Conservation (phyloP, 2,329 filamentous ascomycete genomes). For the Sporothrix variecibatus region DNA sequence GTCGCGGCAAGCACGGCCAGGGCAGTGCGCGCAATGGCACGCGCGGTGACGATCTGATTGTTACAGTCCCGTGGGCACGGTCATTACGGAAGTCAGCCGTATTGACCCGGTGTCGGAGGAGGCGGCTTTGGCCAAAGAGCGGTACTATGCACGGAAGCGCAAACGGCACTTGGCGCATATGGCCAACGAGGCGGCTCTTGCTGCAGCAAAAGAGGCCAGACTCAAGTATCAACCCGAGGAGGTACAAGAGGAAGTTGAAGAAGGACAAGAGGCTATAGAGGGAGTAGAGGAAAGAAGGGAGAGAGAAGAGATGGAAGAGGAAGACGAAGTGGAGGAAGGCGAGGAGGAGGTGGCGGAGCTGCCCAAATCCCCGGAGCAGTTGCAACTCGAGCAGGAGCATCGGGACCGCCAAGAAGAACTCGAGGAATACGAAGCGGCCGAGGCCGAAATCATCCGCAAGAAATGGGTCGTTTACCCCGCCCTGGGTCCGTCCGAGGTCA, state of each 20-base stretch:
- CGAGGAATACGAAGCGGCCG: constrained; percentile 46
- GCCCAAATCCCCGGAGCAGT: constrained; percentile 43
- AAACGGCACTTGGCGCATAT: constrained; percentile 10
- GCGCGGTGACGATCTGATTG: constrained; percentile 81
- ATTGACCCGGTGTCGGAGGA: constrained; percentile 76
- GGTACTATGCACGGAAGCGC: constrained; percentile 21
- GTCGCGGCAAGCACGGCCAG: constrained; percentile 74
- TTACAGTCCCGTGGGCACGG: constrained; percentile 93
- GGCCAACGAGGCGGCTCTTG: constrained; percentile 11
- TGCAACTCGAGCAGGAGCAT: constrained; percentile 45
- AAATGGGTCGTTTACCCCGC: constrained; percentile 90
- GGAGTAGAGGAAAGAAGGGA: not conserved
- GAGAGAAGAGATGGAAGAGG: not conserved
- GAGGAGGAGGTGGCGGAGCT: constrained; percentile 32
- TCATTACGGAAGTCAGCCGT: constrained; percentile 79
- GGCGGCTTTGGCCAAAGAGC: constrained; percentile 37
- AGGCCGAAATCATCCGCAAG: constrained; percentile 55
- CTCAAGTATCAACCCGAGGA: not conserved
- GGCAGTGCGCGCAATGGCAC: constrained; percentile 73
- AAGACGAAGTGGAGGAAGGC: not conserved
- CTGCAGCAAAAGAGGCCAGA: not conserved
- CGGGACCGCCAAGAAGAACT: constrained; percentile 40
- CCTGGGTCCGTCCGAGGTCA: constrained; percentile 69
- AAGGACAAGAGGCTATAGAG: not conserved
- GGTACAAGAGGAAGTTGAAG: not conserved